Conservation (phyloP, 169 alveolate species). For the Plasmodium gallinaceum region DNA sequence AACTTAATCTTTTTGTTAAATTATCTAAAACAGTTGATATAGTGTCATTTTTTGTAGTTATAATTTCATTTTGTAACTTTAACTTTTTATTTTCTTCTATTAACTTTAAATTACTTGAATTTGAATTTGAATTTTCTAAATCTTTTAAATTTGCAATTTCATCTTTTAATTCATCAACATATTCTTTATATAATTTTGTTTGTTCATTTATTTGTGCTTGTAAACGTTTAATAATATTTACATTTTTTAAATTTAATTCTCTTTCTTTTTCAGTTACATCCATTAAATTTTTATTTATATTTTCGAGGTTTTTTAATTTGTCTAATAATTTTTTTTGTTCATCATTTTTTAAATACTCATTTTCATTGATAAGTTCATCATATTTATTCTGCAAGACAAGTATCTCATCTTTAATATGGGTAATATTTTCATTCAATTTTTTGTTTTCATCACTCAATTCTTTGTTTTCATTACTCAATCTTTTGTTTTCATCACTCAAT, state of each 20-base stretch:
- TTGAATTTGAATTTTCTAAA: not conserved
- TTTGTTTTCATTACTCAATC: not conserved
- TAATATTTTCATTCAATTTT: slow-evolving; percentile 30
- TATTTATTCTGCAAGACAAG: slow-evolving; percentile 35
- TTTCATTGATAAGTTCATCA: slow-evolving; percentile 23
- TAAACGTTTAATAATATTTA: slow-evolving; percentile 42
- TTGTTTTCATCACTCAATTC: slow-evolving; percentile 5
- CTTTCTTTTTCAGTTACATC: slow-evolving; percentile 73
- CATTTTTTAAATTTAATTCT: slow-evolving; percentile 72
- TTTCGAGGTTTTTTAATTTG: slow-evolving; percentile 36
- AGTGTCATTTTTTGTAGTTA: slow-evolving; percentile 69
- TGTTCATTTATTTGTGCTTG: slow-evolving; percentile 74
- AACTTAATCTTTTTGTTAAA: slow-evolving; percentile 58
- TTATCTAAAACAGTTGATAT: slow-evolving; percentile 51
- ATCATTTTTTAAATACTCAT: slow-evolving; percentile 29
- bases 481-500: not conserved
- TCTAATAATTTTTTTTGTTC: slow-evolving; percentile 51
- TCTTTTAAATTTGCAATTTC: slow-evolving; percentile 40
- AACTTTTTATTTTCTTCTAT: slow-evolving; percentile 76
- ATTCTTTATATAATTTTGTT: slow-evolving; percentile 68
- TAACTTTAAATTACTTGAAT: slow-evolving; percentile 3
- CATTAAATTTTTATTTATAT: slow-evolving; percentile 53
- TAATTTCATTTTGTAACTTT: slow-evolving; percentile 72
- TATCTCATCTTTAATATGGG: slow-evolving; percentile 27
- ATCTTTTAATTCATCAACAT: slow-evolving; percentile 46